Base-by-base conservation (phyloP, 371 early-diverging fungal genomes). In the Funneliformis caledonium region DNA sequence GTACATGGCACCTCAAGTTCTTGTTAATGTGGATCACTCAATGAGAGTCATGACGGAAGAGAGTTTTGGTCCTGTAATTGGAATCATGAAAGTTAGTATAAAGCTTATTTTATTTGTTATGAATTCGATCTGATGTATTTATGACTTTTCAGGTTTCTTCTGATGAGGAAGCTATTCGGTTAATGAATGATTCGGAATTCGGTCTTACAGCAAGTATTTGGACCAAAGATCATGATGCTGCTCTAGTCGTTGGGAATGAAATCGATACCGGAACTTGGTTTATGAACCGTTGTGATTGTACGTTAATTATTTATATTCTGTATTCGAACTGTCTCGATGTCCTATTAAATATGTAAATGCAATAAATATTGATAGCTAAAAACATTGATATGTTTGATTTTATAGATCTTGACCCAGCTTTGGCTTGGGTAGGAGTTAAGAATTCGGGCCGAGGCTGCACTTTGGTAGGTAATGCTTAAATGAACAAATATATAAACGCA, bases 161-260 rank as follows among this genome's bases (percentile, higher is more conserved):
- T 19, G 95, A 94, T 80, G 89, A 93, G 12, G 94, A 95, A 83
- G 96, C 96, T 4, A 86, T 96, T 47, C 80, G 82, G 9, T 82
- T 92, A 45, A 95, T 95, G 93, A 96, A 96, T 80, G 96, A 96
- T 82, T 91, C 91, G 22, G 87, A 88, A 16, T 96, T 91, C 85
- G 96, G 96, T 4, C 83, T 96, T 69, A 94, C 96, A n/a, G 93
- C 95, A 3, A 91, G 92, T 59, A 91, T 96, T 67, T 96, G 96
- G 96, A 95, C 96, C 0, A 81, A 85, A 67, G 90, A 91, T 81
- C 81, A 82, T 3, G 89, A 91, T 14, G 89, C 88, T 33, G 94
- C 91, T 0, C 33, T 90, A 52, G 85, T 76, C 16, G 90, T 95
- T 78, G 94, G 92, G 10, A 89, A 93, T 69, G 89, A 87, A 75